Evolutionary conservation across 2,329 filamentous ascomycete genomes (phyloP).

Genomic region (Coniochaeta prunicola): DNA sequence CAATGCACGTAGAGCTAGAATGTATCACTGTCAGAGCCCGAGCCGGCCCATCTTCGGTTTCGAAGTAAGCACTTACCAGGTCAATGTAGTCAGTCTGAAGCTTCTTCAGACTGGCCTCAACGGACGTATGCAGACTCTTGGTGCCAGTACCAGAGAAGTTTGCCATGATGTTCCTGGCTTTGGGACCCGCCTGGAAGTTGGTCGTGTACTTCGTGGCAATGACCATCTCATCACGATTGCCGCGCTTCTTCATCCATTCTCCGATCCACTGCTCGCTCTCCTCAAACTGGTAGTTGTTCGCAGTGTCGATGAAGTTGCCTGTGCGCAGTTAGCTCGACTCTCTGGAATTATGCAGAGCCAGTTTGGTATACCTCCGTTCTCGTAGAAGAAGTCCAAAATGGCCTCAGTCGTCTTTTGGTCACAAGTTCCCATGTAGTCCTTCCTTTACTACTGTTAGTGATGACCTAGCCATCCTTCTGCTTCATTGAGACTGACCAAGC

Average conservation of each 20-base stretch:
- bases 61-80: slow-evolving; percentile 31
- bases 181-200: slow-evolving; percentile 39
- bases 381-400: slow-evolving; percentile 60
- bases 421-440: slow-evolving; percentile 54
- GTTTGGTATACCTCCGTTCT: slow-evolving; percentile 43
- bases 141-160: slow-evolving; percentile 53
- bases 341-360: too few relatives aligned
- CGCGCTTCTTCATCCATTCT: slow-evolving; percentile 60
- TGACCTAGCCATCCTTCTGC: not conserved
- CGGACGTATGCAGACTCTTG: slow-evolving; percentile 51
- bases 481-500: slow-evolving; percentile 31
- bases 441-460: slow-evolving; percentile 16
- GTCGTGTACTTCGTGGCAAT: slow-evolving; percentile 64
- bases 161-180: slow-evolving; percentile 32
- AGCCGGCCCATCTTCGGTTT: not conserved
- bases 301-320: slow-evolving; percentile 69
- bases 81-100: slow-evolving; percentile 65
- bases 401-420: slow-evolving; percentile 53
- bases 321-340: slow-evolving; percentile 13
- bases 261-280: slow-evolving; percentile 62
- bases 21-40: slow-evolving; percentile 16
- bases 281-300: slow-evolving; percentile 59
- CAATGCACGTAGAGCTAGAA: slow-evolving; percentile 41
- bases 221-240: slow-evolving; percentile 62
- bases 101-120: slow-evolving; percentile 50